Percentiles rank a stretch among this genome's conserved stretches.
Evolutionary conservation across 805 yeast genomes (phyloP).

Genomic region (Brettanomyces nanus): DNA sequence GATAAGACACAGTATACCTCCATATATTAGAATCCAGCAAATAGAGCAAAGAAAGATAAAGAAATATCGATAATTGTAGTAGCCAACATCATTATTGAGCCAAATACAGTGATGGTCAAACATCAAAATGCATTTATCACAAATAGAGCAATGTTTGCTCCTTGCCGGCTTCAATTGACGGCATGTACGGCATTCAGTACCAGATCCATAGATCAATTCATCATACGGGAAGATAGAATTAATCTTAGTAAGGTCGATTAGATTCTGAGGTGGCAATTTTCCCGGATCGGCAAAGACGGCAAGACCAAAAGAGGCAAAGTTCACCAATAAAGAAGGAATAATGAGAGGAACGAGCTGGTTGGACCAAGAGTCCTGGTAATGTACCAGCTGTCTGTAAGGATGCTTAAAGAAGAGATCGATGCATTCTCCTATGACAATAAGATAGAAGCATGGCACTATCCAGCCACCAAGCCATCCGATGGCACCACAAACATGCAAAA

Average conservation of each 20-base stretch:
- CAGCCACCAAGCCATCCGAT: slow-evolving; percentile 26
- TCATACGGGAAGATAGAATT: slow-evolving; percentile 27
- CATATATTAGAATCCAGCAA: slow-evolving; percentile 31
- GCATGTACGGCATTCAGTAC: slow-evolving; percentile 41
- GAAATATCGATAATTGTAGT: slow-evolving; percentile 43
- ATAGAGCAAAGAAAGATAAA: slow-evolving; percentile 30
- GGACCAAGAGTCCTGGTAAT: slow-evolving; percentile 3
- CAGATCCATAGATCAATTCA: slow-evolving; percentile 33
- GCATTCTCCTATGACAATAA: slow-evolving; percentile 26
- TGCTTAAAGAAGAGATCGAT: slow-evolving; percentile 18
- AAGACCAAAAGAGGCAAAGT: slow-evolving; percentile 29
- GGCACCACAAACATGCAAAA: not conserved
- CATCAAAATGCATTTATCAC: slow-evolving; percentile 53
- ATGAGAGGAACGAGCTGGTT: slow-evolving; percentile 20
- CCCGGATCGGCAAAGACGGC: slow-evolving; percentile 41
- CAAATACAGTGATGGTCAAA: slow-evolving; percentile 61
- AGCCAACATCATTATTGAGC: slow-evolving; percentile 49
- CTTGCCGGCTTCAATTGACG: slow-evolving; percentile 64
- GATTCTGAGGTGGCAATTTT: slow-evolving; percentile 5
- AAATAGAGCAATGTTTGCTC: slow-evolving; percentile 65
- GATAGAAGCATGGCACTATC: slow-evolving; percentile 37
- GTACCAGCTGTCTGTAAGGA: slow-evolving; percentile 14
- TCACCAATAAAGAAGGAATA: slow-evolving; percentile 22
- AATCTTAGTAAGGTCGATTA: slow-evolving; percentile 8
- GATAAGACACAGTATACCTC: slow-evolving; percentile 29